Evolutionary conservation across 257 asterid species (phyloP).

Genomic region (Eustoma russellianum): DNA sequence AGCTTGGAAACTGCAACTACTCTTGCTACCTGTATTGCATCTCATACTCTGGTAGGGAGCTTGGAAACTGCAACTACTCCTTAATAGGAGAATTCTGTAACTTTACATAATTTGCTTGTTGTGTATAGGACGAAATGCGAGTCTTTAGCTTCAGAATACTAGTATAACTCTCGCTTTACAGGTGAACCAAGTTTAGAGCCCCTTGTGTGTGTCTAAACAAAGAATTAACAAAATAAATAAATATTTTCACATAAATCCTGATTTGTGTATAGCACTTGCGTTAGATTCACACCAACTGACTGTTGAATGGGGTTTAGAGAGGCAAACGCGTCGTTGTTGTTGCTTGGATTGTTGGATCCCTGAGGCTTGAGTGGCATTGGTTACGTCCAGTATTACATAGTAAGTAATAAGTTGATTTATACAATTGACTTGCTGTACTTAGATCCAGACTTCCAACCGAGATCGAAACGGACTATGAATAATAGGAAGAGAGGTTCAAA

Average conservation of each 20-base stretch:
- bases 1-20: slow-evolving; percentile 86
- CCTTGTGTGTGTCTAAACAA: neutral
- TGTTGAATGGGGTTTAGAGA: slow-evolving; percentile 46
- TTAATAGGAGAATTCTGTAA: neutral
- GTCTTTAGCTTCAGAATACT: neutral
- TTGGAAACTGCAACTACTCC: neutral
- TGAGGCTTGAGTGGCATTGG: slow-evolving; percentile 36
- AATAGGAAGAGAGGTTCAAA: no score
- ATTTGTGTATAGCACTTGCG: slow-evolving; percentile 29
- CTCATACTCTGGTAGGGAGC: neutral
- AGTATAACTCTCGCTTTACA: neutral
- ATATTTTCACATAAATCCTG: no score
- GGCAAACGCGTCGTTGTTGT: slow-evolving; percentile 40
- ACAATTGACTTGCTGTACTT: no score
- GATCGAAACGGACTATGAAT: no score
- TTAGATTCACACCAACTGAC: slow-evolving; percentile 22
- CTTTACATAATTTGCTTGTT: neutral
- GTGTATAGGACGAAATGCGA: neutral
- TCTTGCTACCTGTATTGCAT: neutral
- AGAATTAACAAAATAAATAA: neutral
- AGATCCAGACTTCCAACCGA: no score
- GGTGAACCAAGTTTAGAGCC: neutral
- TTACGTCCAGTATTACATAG: neutral
- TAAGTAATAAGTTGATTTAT: no score
- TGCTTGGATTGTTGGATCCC: slow-evolving; percentile 25